Percentiles rank a stretch among this genome's conserved stretches.
Evolutionary conservation across 495 filamentous ascomycete species (phyloP).

Genomic region (Tuber melanosporum): DNA sequence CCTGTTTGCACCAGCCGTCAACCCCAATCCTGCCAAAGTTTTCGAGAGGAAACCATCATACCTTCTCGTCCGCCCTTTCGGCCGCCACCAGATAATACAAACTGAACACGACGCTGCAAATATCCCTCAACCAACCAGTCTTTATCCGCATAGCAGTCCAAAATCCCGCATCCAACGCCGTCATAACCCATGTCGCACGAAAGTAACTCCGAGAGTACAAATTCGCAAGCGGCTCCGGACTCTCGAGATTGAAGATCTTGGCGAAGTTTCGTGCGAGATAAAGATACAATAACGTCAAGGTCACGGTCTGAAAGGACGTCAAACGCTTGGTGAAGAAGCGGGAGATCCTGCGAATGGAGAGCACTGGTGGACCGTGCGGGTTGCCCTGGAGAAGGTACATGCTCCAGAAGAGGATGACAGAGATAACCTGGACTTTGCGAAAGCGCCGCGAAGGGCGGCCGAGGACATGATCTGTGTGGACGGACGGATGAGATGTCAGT

Average conservation of each 20-base stretch:
- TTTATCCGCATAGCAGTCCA: conserved; percentile 95
- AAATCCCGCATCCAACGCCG: conserved; percentile 89
- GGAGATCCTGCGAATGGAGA: conserved; percentile 60
- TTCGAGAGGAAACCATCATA: conserved; percentile 36
- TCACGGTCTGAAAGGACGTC: conserved; percentile 81
- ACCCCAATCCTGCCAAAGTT: not conserved
- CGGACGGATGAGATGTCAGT: not conserved
- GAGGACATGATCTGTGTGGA: conserved; percentile 69
- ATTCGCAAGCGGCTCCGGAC: conserved; percentile 87
- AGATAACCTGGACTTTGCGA: conserved; percentile 85
- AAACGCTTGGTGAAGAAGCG: conserved; percentile 59
- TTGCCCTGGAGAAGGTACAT: conserved; percentile 72
- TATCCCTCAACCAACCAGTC: conserved; percentile 72
- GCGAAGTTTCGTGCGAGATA: conserved; percentile 89
- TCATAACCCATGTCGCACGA: conserved; percentile 94
- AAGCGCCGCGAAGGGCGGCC: conserved; percentile 85
- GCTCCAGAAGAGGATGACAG: conserved; percentile 86
- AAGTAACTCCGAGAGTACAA: conserved; percentile 94
- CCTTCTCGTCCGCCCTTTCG: conserved; percentile 93
- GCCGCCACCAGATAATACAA: conserved; percentile 87
- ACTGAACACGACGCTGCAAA: conserved; percentile 73
- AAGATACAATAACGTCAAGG: conserved; percentile 82
- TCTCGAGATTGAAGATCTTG: conserved; percentile 83
- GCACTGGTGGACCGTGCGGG: conserved; percentile 74
- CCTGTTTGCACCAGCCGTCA: conserved; percentile 16